Base-by-base conservation (phyloP, 352 stramenopile species). In the Phytopythium sindhum region DNA sequence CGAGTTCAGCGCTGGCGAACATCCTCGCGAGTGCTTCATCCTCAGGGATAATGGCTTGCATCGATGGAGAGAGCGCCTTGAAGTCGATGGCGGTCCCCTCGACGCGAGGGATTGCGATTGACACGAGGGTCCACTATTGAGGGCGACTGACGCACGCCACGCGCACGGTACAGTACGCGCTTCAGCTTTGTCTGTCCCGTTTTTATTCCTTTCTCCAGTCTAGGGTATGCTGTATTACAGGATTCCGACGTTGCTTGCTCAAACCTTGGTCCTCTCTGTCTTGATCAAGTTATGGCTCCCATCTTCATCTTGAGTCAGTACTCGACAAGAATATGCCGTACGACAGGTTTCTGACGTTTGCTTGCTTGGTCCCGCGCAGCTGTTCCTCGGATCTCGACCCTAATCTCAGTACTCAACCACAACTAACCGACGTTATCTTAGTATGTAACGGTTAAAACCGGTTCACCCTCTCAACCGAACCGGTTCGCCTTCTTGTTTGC, bases 401-500 rank as follows among this genome's bases (percentile, higher is more conserved):
- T 17, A 23, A n/a, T 45, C 2, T 48, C 42, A 48, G 42, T 24
- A 48, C 42, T 10, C 21, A 3, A 24, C 1, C 7, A 26, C 21
- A 10, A 8, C 5, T 26, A 50, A 50, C 21, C 21, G 21, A 19
- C 0, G 29, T 28, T 28, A 59, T 33, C 12, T 14, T 12, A 29
- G n/a, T 52, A 52, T 9, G 31, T 19, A 31, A 24, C 26, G 23
- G n/a, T 33, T 33, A 5, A 10, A 9, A 31, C 47, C 23, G 23
- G 23, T 54, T 54, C 3, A 54, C 10, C 47, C 45, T 17, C 5
- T 44, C 15, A 4, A 8, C n/a, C 26, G 15, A 60, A 47, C 54
- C 54, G 54, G 37, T 51, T 26, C 54, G n/a, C 2, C n/a, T 19
- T 15, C 12, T 12, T 61, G 56, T 61, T 61, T 61, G 56, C 56